Conservation (phyloP, 441 rosid species). For the Flueggea neowawraea region DNA sequence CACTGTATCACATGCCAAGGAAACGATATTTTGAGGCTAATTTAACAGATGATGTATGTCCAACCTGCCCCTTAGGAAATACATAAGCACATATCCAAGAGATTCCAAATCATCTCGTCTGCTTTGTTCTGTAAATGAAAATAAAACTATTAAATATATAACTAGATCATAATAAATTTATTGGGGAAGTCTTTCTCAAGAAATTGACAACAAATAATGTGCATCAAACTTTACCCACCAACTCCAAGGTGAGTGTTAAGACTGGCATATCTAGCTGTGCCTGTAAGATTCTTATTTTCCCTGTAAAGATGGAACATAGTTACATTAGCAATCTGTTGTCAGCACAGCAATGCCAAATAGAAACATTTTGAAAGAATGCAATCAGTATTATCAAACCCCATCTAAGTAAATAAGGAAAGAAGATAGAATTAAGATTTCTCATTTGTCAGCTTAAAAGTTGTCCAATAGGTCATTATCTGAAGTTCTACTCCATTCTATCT, state of each 20-base stretch:
- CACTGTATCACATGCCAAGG: conserved; percentile 1
- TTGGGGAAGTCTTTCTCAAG: conserved; percentile 2
- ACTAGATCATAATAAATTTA: conserved; percentile 1
- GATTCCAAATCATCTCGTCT: conserved; percentile 88
- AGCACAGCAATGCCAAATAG: background rate
- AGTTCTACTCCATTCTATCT: too few species aligned
- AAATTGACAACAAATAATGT: conserved; percentile 4
- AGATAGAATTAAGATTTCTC: too few species aligned
- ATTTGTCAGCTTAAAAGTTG: too few species aligned
- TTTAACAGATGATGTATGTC: background rate
- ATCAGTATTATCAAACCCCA: too few species aligned
- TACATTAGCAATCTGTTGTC: background rate
- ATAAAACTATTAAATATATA: conserved; percentile 6
- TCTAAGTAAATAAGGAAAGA: too few species aligned
- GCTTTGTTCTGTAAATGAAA: conserved; percentile 61
- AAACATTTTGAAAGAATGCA: background rate
- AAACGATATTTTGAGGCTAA: conserved; percentile 13
- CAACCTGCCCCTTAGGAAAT: conserved; percentile 85
- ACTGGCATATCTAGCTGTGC: conserved; percentile 91
- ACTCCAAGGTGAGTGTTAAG: conserved; percentile 83
- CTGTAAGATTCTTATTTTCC: conserved; percentile 84
- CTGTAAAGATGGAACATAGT: conserved; percentile 25
- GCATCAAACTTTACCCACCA: conserved; percentile 39
- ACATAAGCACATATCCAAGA: conserved; percentile 80
- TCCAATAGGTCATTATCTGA: too few species aligned